phyloP scores from a whole-genome alignment of 352 stramenopile genomes.

The Phytophthora crassamura region DNA sequence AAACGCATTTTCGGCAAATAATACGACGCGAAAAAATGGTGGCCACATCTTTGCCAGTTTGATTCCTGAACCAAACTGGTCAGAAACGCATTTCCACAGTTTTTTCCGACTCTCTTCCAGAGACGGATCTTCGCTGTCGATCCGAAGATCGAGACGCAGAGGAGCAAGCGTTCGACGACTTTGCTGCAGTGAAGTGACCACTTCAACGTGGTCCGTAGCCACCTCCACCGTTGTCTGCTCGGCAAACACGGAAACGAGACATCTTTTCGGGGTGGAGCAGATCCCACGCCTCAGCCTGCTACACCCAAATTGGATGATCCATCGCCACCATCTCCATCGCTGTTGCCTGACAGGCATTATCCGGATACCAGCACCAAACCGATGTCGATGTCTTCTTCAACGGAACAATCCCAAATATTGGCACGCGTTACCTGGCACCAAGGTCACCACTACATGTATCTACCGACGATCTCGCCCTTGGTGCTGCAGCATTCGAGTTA shows the following conservation, averaged over 20 bases:
- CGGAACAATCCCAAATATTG: too few relatives aligned
- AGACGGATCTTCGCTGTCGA: too few relatives aligned
- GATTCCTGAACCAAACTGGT: background rate
- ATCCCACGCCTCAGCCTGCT: too few relatives aligned
- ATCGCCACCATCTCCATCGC: too few relatives aligned
- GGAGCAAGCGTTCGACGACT: background rate
- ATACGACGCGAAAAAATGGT: slow-evolving; percentile 26
- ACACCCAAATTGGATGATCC: too few relatives aligned
- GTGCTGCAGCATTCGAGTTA: background rate
- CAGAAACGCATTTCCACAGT: slow-evolving; percentile 15
- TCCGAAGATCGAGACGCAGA: background rate
- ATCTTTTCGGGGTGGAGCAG: too few relatives aligned
- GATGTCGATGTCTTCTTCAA: too few relatives aligned
- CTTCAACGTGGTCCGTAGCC: slow-evolving; percentile 33
- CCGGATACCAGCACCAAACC: too few relatives aligned
- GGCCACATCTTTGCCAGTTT: background rate
- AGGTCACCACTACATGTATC: too few relatives aligned
- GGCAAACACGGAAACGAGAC: background rate
- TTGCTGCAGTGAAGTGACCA: slow-evolving; percentile 1
- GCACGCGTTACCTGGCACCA: too few relatives aligned
- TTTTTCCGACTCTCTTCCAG: slow-evolving; percentile 28
- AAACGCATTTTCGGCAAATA: background rate
- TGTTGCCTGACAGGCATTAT: too few relatives aligned
- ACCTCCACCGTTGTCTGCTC: slow-evolving; percentile 9
- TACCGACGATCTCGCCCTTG: background rate